Evolutionary conservation across 2,329 filamentous ascomycete species (phyloP).

Genomic region (Fonsecaea multimorphosa): DNA sequence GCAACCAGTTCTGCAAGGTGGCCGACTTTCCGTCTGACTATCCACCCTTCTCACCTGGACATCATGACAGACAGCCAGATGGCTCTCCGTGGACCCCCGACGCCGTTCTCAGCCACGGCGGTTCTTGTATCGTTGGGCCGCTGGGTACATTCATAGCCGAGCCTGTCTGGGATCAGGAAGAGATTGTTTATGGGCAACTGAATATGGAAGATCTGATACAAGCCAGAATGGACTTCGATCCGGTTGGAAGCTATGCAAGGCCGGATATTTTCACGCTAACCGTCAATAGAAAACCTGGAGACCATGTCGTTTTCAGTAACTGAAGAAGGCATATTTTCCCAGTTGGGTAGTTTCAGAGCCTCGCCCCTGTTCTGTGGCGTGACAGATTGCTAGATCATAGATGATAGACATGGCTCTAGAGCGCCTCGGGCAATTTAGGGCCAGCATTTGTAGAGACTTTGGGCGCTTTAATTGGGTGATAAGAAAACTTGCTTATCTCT

Average conservation of each 20-base stretch:
- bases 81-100: slow-evolving; percentile 60
- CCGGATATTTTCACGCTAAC: slow-evolving; percentile 11
- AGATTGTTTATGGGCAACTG: slow-evolving; percentile 55
- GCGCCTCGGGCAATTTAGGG: not conserved
- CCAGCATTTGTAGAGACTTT: not conserved
- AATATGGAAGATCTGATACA: slow-evolving; percentile 69
- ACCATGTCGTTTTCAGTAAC: slow-evolving; percentile 5
- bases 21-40: slow-evolving; percentile 56
- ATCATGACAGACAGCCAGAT: slow-evolving; percentile 34
- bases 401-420: not conserved
- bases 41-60: slow-evolving; percentile 19
- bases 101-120: slow-evolving; percentile 71
- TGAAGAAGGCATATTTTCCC: not conserved
- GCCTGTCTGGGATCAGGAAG: slow-evolving; percentile 73
- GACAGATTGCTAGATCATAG: not conserved
- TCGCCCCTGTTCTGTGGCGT: slow-evolving; percentile 5
- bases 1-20: slow-evolving; percentile 77
- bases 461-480: slow-evolving; percentile 7
- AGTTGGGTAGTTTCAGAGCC: not conserved
- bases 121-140: slow-evolving; percentile 80
- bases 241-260: slow-evolving; percentile 14
- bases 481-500: slow-evolving; percentile 12
- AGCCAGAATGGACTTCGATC: slow-evolving; percentile 43
- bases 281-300: slow-evolving; percentile 7
- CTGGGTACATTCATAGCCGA: slow-evolving; percentile 77